Percentiles rank a stretch among this genome's conserved stretches.
Evolutionary conservation across 768 basidiomycete species (phyloP).

Genomic region (Serendipita indica): DNA sequence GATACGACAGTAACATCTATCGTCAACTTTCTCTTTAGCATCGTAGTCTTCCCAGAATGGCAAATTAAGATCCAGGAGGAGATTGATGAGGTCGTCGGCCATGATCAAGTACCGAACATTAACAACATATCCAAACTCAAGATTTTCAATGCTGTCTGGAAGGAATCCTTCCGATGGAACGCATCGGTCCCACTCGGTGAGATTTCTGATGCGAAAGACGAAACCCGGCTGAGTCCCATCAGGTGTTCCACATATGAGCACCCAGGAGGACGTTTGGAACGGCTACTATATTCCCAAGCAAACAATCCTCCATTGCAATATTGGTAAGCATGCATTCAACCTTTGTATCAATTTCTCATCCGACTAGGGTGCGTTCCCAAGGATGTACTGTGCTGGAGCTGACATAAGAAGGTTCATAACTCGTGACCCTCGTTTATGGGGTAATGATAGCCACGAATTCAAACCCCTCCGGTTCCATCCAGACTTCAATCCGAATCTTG

Average conservation of each 20-base stretch:
- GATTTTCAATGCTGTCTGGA: slow-evolving; percentile 26
- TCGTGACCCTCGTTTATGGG: not conserved
- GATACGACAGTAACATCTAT: slow-evolving; percentile 14
- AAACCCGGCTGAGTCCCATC: not conserved
- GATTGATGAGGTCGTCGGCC: slow-evolving; percentile 25
- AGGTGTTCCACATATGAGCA: slow-evolving; percentile 18
- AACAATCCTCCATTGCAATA: slow-evolving; percentile 18
- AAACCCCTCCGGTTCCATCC: not conserved
- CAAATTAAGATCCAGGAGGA: slow-evolving; percentile 24
- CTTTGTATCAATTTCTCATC: no score
- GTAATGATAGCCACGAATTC: slow-evolving; percentile 2
- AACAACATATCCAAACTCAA: slow-evolving; percentile 24
- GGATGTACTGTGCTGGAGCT: no score
- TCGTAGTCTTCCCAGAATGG: slow-evolving; percentile 19
- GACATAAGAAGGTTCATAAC: not conserved
- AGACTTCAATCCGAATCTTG: not conserved
- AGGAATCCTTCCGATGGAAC: slow-evolving; percentile 23
- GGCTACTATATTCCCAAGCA: slow-evolving; percentile 25
- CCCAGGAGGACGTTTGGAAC: slow-evolving; percentile 22
- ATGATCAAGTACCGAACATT: slow-evolving; percentile 23
- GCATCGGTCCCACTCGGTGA: slow-evolving; percentile 18
- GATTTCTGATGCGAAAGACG: not conserved
- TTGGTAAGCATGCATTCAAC: slow-evolving; percentile 15
- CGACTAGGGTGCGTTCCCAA: no score
- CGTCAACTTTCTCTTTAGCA: slow-evolving; percentile 15